Evolutionary conservation across 2,329 filamentous ascomycete genomes (phyloP), one percentile per base, ranked within the genome.

Genomic region (Trichoderma atroviride): DNA sequence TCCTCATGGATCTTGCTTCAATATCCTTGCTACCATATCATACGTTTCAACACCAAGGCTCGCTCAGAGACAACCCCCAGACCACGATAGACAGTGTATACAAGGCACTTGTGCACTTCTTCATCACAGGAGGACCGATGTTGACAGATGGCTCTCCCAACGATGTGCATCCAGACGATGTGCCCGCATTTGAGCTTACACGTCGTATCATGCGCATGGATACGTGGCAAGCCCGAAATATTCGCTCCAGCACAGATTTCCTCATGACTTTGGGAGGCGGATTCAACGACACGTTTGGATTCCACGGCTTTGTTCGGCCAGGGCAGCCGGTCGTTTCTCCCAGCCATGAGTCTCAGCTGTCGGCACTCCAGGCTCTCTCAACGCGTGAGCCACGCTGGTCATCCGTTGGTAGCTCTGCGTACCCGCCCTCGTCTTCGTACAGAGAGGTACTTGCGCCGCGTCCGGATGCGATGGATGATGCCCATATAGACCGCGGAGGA

Each of bases 21-120:
- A 74, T 47, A 67, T 68, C 24, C 59, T 69, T 66, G 55, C 70
- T 66, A 53, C 70, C 59, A 29, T 59, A 52, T 68, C 71, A 35
- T 68, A 53, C 59, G 58, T 33, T 72, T 68, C 37, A 64, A 37
- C 33, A 69, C 52, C 16, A 67, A 35, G 10, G 70, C 71, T 57
- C 69, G 62, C 50, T 43, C 19, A 58, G 66, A 47, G 65, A 53
- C 14, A 59, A n/a, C 24, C 72, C 73, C 75, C 71, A 70, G 9
- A 72, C 75, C 63, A 73, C 75, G 4, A 84, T 86, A 76, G 82
- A 85, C 62, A 81, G 81, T 58, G 81, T 86, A 6, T 85, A 87
- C 74, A 85, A 86, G 72, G 82, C 79, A 3, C 75, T 88, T 5
- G 86, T 87, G 10, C 81, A 81, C 43, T 76, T 85, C 3, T 86